phyloP scores from a whole-genome alignment of 306 rosid species.

The Trifolium subterraneum region DNA sequence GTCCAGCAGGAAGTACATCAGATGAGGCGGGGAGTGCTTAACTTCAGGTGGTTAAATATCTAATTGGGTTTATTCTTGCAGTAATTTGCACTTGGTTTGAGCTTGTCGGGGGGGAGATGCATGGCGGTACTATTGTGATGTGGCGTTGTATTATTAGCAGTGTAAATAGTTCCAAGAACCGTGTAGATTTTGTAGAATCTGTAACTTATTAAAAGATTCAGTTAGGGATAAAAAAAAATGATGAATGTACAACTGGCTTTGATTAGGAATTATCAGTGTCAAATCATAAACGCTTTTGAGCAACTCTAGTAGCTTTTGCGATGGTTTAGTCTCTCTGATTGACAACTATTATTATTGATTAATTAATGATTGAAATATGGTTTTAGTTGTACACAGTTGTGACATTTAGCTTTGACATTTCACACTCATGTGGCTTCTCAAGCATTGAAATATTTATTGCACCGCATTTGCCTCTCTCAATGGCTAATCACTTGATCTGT shows the following conservation, averaged over 20 bases:
- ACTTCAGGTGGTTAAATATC: slow-evolving; percentile 29
- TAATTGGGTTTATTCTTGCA: slow-evolving; percentile 15
- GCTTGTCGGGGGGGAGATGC: slow-evolving; percentile 38
- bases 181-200: slow-evolving; percentile 46
- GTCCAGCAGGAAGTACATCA: slow-evolving; percentile 70
- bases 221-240: slow-evolving; percentile 37
- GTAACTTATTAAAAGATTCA: slow-evolving; percentile 38
- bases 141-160: slow-evolving; percentile 27
- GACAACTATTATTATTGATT: slow-evolving; percentile 8
- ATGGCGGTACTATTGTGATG: slow-evolving; percentile 3
- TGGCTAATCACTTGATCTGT: background rate
- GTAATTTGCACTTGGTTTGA: slow-evolving; percentile 30
- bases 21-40: slow-evolving; percentile 67
- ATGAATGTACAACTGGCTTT: slow-evolving; percentile 42
- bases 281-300: background rate
- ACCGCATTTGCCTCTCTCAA: background rate
- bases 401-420: slow-evolving; percentile 12
- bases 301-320: background rate
- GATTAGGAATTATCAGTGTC: slow-evolving; percentile 40
- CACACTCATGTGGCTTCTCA: background rate
- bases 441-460: background rate
- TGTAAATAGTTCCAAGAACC: slow-evolving; percentile 46
- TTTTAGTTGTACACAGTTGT: background rate
- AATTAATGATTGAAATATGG: slow-evolving; percentile 10
- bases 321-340: slow-evolving; percentile 20